phyloP scores from a whole-genome alignment of 1,284 basidiomycete species.

The Microstroma glucosiphilum region DNA sequence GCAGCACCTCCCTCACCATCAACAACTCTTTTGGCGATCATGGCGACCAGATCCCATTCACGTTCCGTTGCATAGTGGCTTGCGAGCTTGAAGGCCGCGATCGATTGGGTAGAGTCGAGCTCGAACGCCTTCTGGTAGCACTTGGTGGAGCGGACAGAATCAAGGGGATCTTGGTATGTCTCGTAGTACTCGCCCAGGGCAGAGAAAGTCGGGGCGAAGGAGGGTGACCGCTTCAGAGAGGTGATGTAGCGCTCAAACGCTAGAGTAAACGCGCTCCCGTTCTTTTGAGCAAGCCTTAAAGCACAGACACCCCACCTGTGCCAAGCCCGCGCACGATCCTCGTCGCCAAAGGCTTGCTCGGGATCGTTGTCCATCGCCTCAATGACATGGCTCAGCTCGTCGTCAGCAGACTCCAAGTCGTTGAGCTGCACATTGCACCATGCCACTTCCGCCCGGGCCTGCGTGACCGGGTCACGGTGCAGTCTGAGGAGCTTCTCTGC shows the following conservation, averaged over 20 bases:
- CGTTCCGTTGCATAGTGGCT: conserved; percentile 83
- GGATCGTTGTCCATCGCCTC: conserved; percentile 55
- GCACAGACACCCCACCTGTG: conserved; percentile 62
- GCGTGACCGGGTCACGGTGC: conserved; percentile 56
- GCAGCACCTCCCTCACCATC: conserved; percentile 59
- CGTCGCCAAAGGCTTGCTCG: conserved; percentile 52
- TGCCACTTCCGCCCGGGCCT: conserved; percentile 72
- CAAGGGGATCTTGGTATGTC: conserved; percentile 65
- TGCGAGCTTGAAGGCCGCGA: conserved; percentile 76
- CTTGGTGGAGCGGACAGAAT: conserved; percentile 78
- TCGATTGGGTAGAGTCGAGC: conserved; percentile 78
- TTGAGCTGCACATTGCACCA: conserved; percentile 73
- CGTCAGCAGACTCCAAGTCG: conserved; percentile 57
- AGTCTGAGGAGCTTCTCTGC: conserved; percentile 26
- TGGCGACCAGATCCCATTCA: conserved; percentile 93
- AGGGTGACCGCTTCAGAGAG: conserved; percentile 68
- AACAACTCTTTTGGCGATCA: conserved; percentile 82
- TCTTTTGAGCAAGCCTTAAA: conserved; percentile 18
- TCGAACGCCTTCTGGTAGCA: conserved; percentile 99
- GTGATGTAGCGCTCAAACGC: conserved; percentile 66
- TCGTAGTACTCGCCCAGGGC: conserved; percentile 86
- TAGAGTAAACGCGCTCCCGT: conserved; percentile 22
- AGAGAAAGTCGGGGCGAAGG: conserved; percentile 85
- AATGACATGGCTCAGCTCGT: conserved; percentile 61
- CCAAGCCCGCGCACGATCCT: conserved; percentile 64